Evolutionary conservation across 371 early-diverging fungal genomes (phyloP).

Genomic region (Lichtheimia ornata): DNA sequence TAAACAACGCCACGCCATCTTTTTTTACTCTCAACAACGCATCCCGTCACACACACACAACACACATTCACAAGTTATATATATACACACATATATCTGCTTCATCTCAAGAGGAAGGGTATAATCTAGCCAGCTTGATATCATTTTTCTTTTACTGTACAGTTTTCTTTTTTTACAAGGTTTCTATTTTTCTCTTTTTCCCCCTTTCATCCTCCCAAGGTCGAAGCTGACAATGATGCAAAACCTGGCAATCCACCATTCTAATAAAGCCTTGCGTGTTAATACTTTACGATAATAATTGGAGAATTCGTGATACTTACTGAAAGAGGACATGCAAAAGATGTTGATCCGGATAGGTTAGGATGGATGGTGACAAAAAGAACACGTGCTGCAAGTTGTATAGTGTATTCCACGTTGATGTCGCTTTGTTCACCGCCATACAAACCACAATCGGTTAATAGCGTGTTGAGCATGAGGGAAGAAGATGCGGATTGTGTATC

Average conservation of each 20-base stretch:
- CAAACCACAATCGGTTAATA: conserved; percentile 49
- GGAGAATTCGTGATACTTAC: conserved; percentile 16
- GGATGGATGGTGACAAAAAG: conserved; percentile 41
- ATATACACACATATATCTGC: too few relatives aligned
- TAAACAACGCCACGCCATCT: neutral
- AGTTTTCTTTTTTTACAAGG: neutral
- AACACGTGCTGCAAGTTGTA: conserved; percentile 33
- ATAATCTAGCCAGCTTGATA: too few relatives aligned
- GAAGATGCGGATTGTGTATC: conserved; percentile 31
- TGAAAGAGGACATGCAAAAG: conserved; percentile 44
- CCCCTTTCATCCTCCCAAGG: neutral
- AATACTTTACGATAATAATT: neutral
- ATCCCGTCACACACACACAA: too few relatives aligned
- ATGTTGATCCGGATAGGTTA: conserved; percentile 29
- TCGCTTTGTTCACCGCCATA: conserved; percentile 28
- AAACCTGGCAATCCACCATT: conserved; percentile 11
- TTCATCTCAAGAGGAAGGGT: too few relatives aligned
- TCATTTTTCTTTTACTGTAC: neutral
- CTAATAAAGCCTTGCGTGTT: neutral
- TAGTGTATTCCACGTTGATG: conserved; percentile 37
- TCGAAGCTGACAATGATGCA: neutral
- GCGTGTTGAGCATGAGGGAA: conserved; percentile 42
- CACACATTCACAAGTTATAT: too few relatives aligned
- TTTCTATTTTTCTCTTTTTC: neutral
- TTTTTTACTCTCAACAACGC: too few relatives aligned